Evolutionary conservation across 2,329 filamentous ascomycete genomes (phyloP).

Genomic region (Pseudocercospora vitis): DNA sequence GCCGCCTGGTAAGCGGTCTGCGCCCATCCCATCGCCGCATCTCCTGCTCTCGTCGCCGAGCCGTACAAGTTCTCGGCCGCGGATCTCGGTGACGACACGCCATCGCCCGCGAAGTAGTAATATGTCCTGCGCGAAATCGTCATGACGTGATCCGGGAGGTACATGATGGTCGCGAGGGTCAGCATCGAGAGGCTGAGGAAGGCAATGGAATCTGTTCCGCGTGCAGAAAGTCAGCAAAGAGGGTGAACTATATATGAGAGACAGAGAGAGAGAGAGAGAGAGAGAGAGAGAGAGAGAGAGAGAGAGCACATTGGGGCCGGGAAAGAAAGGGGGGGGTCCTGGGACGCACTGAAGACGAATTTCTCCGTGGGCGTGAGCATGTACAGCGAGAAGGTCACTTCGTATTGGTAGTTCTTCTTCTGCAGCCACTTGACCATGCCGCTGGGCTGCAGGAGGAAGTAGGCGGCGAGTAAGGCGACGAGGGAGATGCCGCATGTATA

Average conservation of each 20-base stretch:
- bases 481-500: constrained; percentile 64
- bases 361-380: constrained; percentile 97
- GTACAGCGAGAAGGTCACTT: constrained; percentile 94
- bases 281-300: too few relatives aligned
- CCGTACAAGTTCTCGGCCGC: constrained; percentile 25
- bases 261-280: too few relatives aligned
- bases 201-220: constrained; percentile 74
- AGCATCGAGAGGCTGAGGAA: constrained; percentile 87
- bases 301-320: too few relatives aligned
- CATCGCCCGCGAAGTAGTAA: constrained; percentile 90
- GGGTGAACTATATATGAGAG: too few relatives aligned
- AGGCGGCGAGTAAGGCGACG: constrained; percentile 41
- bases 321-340: background rate
- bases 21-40: constrained; percentile 26
- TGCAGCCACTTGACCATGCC: constrained; percentile 78
- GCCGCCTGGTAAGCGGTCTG: constrained; percentile 28
- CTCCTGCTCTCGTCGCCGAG: constrained; percentile 24
- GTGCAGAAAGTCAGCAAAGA: constrained; percentile 1
- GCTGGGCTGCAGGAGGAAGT: constrained; percentile 49
- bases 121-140: constrained; percentile 81
- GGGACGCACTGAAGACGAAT: constrained; percentile 84
- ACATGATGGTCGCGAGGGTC: constrained; percentile 81
- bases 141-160: constrained; percentile 87
- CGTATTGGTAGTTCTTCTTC: constrained; percentile 96
- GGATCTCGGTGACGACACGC: constrained; percentile 15